These are phyloP conservation scores for Arachnomyces sp. DNA, from an alignment of 2,329 filamentous ascomycete genomes.

Conservation along the genomic window DNA sequence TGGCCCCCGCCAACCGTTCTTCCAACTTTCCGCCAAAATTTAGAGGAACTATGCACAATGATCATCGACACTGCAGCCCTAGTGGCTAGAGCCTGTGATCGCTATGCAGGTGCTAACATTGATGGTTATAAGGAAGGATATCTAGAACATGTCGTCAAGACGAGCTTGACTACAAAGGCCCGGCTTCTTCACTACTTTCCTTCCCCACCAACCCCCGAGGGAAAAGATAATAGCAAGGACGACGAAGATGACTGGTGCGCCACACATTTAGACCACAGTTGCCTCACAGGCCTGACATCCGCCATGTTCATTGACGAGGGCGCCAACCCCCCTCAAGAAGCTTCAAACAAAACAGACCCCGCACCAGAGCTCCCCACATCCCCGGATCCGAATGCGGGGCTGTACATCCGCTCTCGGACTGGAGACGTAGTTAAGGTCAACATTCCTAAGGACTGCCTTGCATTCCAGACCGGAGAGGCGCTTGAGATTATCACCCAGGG, in stretches of 20 bases:
- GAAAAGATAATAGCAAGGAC: constrained; percentile 32
- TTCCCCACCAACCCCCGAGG: constrained; percentile 3
- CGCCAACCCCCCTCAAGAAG: constrained; percentile 19
- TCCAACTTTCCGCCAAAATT: constrained; percentile 65
- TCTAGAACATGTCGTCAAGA: constrained; percentile 77
- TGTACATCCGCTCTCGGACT: constrained; percentile 88
- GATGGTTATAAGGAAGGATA: constrained; percentile 68
- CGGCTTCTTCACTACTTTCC: constrained; percentile 91
- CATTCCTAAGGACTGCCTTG: constrained; percentile 85
- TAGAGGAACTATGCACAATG: constrained; percentile 69
- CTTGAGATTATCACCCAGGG: constrained; percentile 87
- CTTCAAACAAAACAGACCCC: constrained; percentile 11
- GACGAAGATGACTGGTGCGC: constrained; percentile 94
- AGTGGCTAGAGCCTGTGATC: constrained; percentile 84
- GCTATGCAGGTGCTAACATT: constrained; percentile 73
- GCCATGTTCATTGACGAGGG: constrained; percentile 93
- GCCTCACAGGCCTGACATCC: constrained; percentile 84
- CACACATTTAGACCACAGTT: constrained; percentile 71
- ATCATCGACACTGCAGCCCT: constrained; percentile 86
- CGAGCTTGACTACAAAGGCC: constrained; percentile 83
- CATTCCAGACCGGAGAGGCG: constrained; percentile 92
- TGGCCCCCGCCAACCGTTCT: constrained; percentile 68
- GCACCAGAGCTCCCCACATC: constrained; percentile 66
- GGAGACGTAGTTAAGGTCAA: constrained; percentile 81
- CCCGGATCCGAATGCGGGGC: constrained; percentile 74